Evolutionary conservation across 73 alveolate species (phyloP).

Genomic region (Symbiodinium natans): DNA sequence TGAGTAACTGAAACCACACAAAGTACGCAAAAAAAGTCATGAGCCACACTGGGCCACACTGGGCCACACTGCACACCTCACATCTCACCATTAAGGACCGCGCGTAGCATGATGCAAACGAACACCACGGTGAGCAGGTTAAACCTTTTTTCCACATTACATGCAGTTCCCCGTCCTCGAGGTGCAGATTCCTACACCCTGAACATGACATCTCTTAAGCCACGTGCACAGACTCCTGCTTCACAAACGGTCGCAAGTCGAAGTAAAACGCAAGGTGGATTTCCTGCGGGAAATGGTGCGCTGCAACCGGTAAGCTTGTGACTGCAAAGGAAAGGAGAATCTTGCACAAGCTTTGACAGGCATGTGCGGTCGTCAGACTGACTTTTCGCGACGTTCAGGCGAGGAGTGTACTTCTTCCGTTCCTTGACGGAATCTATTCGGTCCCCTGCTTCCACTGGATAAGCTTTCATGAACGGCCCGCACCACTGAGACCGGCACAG

Average conservation of each 20-base stretch:
- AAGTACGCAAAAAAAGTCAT: neutral
- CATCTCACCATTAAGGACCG: neutral
- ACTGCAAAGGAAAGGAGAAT: no score
- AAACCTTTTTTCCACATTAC: slow-evolving; percentile 33
- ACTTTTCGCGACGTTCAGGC: slow-evolving; percentile 50
- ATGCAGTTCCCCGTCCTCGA: no score
- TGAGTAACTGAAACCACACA: neutral
- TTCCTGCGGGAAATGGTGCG: neutral
- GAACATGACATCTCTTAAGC: no score
- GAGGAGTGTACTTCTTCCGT: slow-evolving; percentile 82
- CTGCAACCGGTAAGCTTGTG: no score
- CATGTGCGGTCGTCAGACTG: slow-evolving; percentile 34
- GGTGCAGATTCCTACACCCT: no score
- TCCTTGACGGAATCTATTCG: neutral
- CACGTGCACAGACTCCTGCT: slow-evolving; percentile 44
- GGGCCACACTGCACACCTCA: neutral
- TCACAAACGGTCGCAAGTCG: slow-evolving; percentile 85
- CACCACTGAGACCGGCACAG: slow-evolving; percentile 2
- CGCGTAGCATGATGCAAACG: slow-evolving; percentile 81
- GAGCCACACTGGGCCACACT: neutral
- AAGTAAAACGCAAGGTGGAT: slow-evolving; percentile 82
- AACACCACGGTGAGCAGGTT: slow-evolving; percentile 55
- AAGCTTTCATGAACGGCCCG: no score
- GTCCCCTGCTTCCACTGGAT: no score
- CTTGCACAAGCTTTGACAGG: no score